Evolutionary conservation across 345 rosid species (phyloP).

Genomic region (Lepidium didymum): DNA sequence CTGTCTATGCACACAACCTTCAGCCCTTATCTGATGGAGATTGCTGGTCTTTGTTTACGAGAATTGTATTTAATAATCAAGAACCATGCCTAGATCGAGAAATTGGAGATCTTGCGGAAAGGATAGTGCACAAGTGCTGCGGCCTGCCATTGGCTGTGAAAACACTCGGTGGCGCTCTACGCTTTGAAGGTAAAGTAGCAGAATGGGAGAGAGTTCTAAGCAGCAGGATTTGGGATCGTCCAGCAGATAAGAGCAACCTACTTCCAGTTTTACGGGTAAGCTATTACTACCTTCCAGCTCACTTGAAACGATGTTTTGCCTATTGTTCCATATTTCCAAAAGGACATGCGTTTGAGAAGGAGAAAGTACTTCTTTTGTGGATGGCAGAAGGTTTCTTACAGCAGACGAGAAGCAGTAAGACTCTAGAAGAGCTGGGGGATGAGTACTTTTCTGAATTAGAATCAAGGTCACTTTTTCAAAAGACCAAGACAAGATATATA

Average conservation of each 20-base stretch:
- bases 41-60: constrained; percentile 30
- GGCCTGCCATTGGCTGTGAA: constrained; percentile 40
- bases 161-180: constrained; percentile 34
- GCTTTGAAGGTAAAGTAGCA: constrained; percentile 14
- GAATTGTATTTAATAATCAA: constrained; percentile 14
- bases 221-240: constrained; percentile 36
- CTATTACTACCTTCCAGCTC: constrained; percentile 30
- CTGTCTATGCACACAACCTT: constrained; percentile 21
- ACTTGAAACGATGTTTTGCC: constrained; percentile 34
- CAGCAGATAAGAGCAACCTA: constrained; percentile 24
- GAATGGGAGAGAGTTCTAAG: constrained; percentile 38
- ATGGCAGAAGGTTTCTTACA: constrained; percentile 39
- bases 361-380: constrained; percentile 30
- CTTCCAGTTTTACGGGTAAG: constrained; percentile 32
- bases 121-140: constrained; percentile 32
- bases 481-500: constrained; percentile 13
- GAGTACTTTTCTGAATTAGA: constrained; percentile 30
- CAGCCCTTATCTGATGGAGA: constrained; percentile 28
- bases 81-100: constrained; percentile 9
- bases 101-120: constrained; percentile 30
- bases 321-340: constrained; percentile 36
- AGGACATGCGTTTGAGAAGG: constrained; percentile 32
- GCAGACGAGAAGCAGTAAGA: constrained; percentile 16
- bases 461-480: constrained; percentile 31
- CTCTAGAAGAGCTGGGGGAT: constrained; percentile 30